A percentile compares a stretch with the other conserved stretches of the same genome.
phyloP scores from a whole-genome alignment of 208 protist genomes.

The Acanthamoeba healyi region DNA sequence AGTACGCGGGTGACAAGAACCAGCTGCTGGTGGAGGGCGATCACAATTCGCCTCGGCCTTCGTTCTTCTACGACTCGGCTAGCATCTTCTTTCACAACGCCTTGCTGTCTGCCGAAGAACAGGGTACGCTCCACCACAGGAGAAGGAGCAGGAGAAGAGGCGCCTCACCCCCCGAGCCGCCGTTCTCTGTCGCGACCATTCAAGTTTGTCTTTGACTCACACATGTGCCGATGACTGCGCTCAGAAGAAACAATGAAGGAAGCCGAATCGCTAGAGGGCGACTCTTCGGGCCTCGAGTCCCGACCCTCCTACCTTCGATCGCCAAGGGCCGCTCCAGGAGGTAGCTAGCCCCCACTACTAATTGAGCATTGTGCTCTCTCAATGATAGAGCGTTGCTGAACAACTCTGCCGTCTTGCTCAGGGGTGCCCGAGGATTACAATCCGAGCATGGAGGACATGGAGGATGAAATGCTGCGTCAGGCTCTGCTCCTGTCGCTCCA shows the following conservation, averaged over 20 bases:
- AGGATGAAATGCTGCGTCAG: constrained; percentile 74
- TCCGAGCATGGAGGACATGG: constrained; percentile 59
- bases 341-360: no score
- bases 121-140: constrained; percentile 13
- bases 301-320: neutral
- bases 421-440: neutral
- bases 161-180: no score
- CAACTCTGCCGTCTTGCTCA: neutral
- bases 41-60: constrained; percentile 94
- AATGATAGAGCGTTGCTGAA: constrained; percentile 7
- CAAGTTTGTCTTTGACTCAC: no score
- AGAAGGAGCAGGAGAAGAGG: no score
- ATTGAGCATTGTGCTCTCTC: neutral
- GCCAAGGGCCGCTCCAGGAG: neutral
- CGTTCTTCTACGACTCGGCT: constrained; percentile 91
- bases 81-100: constrained; percentile 90
- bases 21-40: constrained; percentile 91
- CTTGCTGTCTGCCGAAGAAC: constrained; percentile 63
- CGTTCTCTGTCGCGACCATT: no score
- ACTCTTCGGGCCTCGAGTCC: neutral
- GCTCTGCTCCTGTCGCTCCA: constrained; percentile 76
- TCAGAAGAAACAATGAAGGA: constrained; percentile 7
- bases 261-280: neutral
- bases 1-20: constrained; percentile 85
- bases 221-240: no score